phyloP scores from a whole-genome alignment of 2,329 filamentous ascomycete genomes.

The Sporothrix phasma region DNA sequence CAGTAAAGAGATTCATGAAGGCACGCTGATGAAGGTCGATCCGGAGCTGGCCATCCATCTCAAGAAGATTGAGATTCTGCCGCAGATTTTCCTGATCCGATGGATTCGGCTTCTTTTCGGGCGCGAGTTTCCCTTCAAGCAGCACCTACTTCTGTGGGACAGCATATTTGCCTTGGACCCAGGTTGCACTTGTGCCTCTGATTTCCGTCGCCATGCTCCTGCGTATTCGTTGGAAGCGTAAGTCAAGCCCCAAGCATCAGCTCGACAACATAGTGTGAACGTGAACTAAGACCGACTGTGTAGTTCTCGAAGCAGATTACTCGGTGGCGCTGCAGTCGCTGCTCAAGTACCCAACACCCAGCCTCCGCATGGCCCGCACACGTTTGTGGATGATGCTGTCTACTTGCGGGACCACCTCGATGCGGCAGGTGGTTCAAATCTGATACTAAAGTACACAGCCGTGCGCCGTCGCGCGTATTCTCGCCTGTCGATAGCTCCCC shows the following conservation, averaged over 20 bases:
- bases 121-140: conserved; percentile 81
- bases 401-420: conserved; percentile 59
- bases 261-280: too few species aligned
- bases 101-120: conserved; percentile 93
- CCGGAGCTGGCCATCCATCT: conserved; percentile 52
- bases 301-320: conserved; percentile 83
- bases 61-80: conserved; percentile 75
- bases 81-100: conserved; percentile 91
- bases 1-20: conserved; percentile 79
- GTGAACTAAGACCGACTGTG: too few species aligned
- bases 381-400: conserved; percentile 77
- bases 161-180: conserved; percentile 78
- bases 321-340: conserved; percentile 73
- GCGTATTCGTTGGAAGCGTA: conserved; percentile 80
- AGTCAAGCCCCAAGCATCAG: conserved; percentile 33
- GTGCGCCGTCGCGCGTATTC: conserved; percentile 20
- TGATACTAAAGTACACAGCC: conserved; percentile 64
- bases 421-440: conserved; percentile 48
- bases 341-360: conserved; percentile 69
- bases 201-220: conserved; percentile 93
- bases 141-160: conserved; percentile 82
- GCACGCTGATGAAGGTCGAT: conserved; percentile 54
- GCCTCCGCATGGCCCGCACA: conserved; percentile 55
- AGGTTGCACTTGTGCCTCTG: conserved; percentile 72
- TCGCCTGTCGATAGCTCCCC: not conserved